Evolutionary conservation across 2,329 filamentous ascomycete genomes (phyloP).

Genomic region (Neonectria coccinea): DNA sequence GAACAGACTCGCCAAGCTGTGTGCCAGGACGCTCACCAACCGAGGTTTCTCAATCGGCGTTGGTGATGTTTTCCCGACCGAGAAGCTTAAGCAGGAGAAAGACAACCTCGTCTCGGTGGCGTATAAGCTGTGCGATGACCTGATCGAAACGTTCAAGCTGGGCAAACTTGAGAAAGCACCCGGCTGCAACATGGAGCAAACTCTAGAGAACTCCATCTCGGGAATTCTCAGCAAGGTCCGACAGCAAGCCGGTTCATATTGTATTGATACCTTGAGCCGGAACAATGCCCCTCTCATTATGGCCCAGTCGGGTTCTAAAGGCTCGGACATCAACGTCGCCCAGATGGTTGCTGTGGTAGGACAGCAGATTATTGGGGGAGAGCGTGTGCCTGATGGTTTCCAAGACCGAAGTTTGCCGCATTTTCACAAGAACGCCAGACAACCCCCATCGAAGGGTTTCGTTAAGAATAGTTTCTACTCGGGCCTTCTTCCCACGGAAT

Average conservation of each 20-base stretch:
- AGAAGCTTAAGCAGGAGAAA: conserved; percentile 77
- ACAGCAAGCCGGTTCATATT: conserved; percentile 89
- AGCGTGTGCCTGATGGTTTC: conserved; percentile 94
- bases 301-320: conserved; percentile 97
- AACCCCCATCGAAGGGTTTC: conserved; percentile 96
- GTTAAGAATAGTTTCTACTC: conserved; percentile 98
- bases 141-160: conserved; percentile 83
- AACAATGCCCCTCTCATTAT: conserved; percentile 96
- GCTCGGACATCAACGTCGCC: conserved; percentile 96
- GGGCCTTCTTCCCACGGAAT: conserved; percentile 89
- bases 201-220: conserved; percentile 89
- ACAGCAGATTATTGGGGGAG: conserved; percentile 95
- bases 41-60: conserved; percentile 97
- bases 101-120: conserved; percentile 80
- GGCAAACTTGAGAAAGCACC: conserved; percentile 87
- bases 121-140: conserved; percentile 83
- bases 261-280: conserved; percentile 88
- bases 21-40: conserved; percentile 87
- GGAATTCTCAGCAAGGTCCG: conserved; percentile 93
- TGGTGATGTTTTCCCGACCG: conserved; percentile 89
- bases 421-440: conserved; percentile 91
- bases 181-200: conserved; percentile 91
- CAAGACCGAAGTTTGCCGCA: conserved; percentile 95
- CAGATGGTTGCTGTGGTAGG: conserved; percentile 99
- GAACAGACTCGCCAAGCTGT: conserved; percentile 93